Evolutionary conservation across 1,284 basidiomycete species (phyloP), one percentile per base, ranked within the genome.

Genomic region (Taiwanofungus camphoratus): DNA sequence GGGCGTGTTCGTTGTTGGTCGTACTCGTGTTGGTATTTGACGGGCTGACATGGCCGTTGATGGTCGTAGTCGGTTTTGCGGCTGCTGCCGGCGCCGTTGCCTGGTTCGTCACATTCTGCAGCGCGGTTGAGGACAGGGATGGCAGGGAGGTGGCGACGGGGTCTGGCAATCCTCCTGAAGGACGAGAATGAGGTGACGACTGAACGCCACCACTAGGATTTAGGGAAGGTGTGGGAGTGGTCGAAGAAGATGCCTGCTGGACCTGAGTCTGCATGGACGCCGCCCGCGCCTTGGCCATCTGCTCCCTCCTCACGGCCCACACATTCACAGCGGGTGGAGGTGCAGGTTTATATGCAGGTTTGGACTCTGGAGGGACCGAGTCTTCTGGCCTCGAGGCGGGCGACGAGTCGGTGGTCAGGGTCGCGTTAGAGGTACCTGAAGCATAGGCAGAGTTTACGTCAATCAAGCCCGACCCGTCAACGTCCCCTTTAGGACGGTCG

Each of bases 221-320:
- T 20, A 37, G 39, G 13, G 38, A 16, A 4, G 44, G 32, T 16
- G 32, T 49, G 32, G 24, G 41, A n/a, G n/a, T n/a, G n/a, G n/a
- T n/a, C n/a, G n/a, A n/a, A 8, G 33, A 29, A 36, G 39, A 21
- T 40, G 49, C 15, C 44, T 46, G 37, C 48, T 52, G 36, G 51
- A 41, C 36, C 29, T 45, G 48, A 4, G 41, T 37, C 15, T 41
- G 33, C 51, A 15, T 35, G 19, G 43, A 52, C 20, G 46, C 52
- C 6, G 55, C 48, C n/a, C 60, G 62, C 41, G 58, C 53, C 41
- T 61, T 64, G 26, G 67, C 67, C 63, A 72, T 68, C 48, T 74
- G 68, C 50, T 74, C 73, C 48, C 65, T 74, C 15, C 75, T 66
- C 44, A 66, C 52, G 50, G 63, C 65, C 77, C 77, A 79, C 4